These are phyloP conservation scores for Beauveria brongniartii DNA, from an alignment of 2,329 filamentous ascomycete species.

Conservation along the genomic window DNA sequence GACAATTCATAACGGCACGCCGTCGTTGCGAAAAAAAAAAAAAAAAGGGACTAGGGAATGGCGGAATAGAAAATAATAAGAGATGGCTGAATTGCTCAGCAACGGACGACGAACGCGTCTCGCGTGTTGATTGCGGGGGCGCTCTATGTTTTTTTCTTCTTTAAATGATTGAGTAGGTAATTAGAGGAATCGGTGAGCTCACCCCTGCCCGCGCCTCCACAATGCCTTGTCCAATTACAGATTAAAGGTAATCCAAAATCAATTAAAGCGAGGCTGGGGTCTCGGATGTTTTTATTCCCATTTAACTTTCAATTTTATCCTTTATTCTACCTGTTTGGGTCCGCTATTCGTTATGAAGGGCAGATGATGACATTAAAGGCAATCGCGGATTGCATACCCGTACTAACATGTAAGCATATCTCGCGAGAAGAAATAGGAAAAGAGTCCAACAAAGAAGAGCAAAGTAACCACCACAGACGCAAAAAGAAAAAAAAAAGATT, in stretches of 20 bases:
- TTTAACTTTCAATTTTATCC: background rate
- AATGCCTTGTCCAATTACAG: background rate
- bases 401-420: too few relatives aligned
- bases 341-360: background rate
- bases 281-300: background rate
- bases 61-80: background rate
- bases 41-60: background rate
- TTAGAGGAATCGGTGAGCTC: background rate
- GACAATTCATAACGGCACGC: background rate
- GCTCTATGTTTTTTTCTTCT: background rate
- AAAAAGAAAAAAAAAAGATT: too few relatives aligned
- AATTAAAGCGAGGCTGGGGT: conserved; percentile 3
- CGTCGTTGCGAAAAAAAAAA: background rate
- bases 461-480: too few relatives aligned
- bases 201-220: background rate
- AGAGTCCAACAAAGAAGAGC: too few relatives aligned
- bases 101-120: background rate
- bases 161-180: too few relatives aligned
- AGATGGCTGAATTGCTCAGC: background rate
- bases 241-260: background rate
- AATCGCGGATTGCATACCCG: too few relatives aligned
- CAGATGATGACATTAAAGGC: too few relatives aligned
- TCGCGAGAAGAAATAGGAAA: too few relatives aligned
- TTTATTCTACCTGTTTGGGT: background rate
- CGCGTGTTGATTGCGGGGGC: background rate